Evolutionary conservation across 2,329 filamentous ascomycete species (phyloP).

Genomic region (Alternaria consortialis): DNA sequence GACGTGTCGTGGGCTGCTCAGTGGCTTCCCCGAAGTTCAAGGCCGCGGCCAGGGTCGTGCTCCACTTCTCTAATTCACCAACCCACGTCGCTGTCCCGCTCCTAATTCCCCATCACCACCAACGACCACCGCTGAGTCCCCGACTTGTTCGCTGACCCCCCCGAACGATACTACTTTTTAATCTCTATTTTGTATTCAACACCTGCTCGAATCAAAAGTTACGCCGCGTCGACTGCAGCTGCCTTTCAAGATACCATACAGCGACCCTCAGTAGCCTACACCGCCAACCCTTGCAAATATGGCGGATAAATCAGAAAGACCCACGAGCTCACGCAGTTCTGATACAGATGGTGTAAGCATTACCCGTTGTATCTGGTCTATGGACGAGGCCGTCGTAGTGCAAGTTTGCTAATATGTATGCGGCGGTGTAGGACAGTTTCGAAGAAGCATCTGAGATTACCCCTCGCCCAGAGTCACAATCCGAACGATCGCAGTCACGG

Average conservation of each 20-base stretch:
- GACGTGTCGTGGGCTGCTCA: constrained; percentile 11
- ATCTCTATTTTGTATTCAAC: constrained; percentile 13
- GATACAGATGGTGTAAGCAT: constrained; percentile 41
- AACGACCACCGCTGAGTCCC: constrained; percentile 2
- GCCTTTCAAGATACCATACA: constrained; percentile 20
- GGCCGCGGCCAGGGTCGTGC: constrained; percentile 17
- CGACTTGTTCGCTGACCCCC: constrained; percentile 1
- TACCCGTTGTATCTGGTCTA: not conserved
- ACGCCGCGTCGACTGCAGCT: constrained; percentile 27
- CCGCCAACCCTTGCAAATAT: constrained; percentile 27
- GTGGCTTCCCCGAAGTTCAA: constrained; percentile 18
- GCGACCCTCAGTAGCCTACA: constrained; percentile 19
- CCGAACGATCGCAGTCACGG: constrained; percentile 47
- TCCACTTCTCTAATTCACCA: constrained; percentile 27
- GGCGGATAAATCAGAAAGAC: constrained; percentile 34
- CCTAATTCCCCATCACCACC: constrained; percentile 17
- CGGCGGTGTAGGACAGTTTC: constrained; percentile 71
- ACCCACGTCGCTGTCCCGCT: constrained; percentile 19
- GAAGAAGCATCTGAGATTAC: constrained; percentile 78
- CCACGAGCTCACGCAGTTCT: constrained; percentile 46
- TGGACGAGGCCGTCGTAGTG: not conserved
- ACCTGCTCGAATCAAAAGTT: not conserved
- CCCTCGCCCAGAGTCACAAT: constrained; percentile 51
- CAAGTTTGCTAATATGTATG: constrained; percentile 21
- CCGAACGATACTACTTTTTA: constrained; percentile 11